Evolutionary conservation across 2,329 filamentous ascomycete genomes (phyloP), one percentile per base, ranked within the genome.

Genomic region (Nannizziopsis arthrosporioides): DNA sequence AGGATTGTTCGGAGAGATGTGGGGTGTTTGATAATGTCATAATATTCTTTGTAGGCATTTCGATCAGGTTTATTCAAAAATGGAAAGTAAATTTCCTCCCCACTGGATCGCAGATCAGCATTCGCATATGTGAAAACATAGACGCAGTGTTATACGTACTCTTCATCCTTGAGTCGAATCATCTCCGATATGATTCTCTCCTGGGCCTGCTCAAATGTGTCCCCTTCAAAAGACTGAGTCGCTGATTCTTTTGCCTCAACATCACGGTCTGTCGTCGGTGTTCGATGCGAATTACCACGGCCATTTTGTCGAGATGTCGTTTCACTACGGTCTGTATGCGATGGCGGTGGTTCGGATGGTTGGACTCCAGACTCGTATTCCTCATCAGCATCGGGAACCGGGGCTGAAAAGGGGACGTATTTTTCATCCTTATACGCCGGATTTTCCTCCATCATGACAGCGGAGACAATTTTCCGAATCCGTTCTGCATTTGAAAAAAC

Each of bases 401-500:
- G 84, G 1, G 85, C 87, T 5, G 86, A 77, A 40, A 83, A 73
- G 4, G 84, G 82, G 51, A 77, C 74, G 59, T 93, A 92, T 41
- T 75, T 73, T 12, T 73, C 71, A 54, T 77, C 68, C 53, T 79
- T 77, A 64, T 94, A 94, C 12, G 85, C 85, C 11, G 88, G 87
- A 58, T 94, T 94, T 57, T 82, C 76, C 63, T 84, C 84, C 48
- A 81, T 82, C 87, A 94, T 94, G 63, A 81, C 87, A 59, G 89
- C 90, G 63, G 84, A 89, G 36, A 90, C 74, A 2, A 86, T 82
- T 67, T 94, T 94, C 41, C 88, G 77, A 40, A 94, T 77, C 42
- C 86, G 80, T 65, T 94, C 88, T 7, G 88, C 86, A 68, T 94
- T 87, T 38, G 87, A 82, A 61, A 83, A 90, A 34, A 84, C 74